phyloP scores from a whole-genome alignment of 306 rosid species.

The Biancaea sappan region DNA sequence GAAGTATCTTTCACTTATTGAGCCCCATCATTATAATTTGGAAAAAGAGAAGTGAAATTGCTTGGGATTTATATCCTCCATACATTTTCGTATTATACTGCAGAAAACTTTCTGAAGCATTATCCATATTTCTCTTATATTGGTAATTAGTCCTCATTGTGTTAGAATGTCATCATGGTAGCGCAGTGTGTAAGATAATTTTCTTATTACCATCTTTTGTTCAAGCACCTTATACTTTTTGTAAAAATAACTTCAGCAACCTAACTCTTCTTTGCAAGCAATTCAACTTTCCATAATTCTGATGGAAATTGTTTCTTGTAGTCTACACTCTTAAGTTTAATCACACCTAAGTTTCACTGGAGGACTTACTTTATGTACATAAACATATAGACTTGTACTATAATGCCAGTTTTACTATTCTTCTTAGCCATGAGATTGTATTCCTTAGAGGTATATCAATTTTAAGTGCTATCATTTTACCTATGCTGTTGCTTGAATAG shows the following conservation, averaged over 20 bases:
- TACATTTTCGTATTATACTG: background rate
- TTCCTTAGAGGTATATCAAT: background rate
- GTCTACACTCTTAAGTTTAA: background rate
- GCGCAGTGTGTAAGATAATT: background rate
- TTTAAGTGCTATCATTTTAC: background rate
- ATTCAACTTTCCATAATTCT: background rate
- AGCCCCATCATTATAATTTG: background rate
- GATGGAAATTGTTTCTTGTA: background rate
- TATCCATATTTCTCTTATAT: background rate
- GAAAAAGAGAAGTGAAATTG: constrained; percentile 10
- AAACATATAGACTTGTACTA: background rate
- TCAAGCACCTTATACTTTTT: background rate
- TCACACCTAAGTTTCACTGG: background rate
- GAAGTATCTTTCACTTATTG: background rate
- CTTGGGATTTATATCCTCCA: background rate
- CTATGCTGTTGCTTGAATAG: background rate
- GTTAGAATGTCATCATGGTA: background rate
- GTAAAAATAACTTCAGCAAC: background rate
- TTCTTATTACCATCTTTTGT: background rate
- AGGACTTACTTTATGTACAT: background rate
- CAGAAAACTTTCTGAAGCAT: background rate
- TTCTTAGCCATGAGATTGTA: background rate
- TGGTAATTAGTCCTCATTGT: background rate
- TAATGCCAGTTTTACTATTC: background rate
- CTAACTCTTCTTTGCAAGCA: background rate